A percentile compares a stretch with the other conserved stretches of the same genome.
Evolutionary conservation across 2,329 filamentous ascomycete genomes (phyloP).

Genomic region (Truncatella angustata): DNA sequence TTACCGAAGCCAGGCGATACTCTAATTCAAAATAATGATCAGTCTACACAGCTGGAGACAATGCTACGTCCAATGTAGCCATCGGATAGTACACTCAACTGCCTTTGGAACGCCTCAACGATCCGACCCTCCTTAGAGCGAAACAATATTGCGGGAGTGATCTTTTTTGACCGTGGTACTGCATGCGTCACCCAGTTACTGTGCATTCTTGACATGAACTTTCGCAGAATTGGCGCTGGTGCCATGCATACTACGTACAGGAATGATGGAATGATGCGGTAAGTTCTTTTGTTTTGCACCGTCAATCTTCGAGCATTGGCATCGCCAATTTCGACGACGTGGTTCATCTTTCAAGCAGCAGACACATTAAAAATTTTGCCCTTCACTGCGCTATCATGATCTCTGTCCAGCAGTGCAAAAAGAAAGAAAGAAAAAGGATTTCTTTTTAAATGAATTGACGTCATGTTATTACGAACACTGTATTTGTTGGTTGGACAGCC

Average conservation of each 20-base stretch:
- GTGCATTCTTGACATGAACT: conserved; percentile 1
- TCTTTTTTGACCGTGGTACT: background rate
- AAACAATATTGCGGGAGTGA: background rate
- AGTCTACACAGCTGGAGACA: no score
- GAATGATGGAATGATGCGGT: no score
- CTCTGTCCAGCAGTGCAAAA: background rate
- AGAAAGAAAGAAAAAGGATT: background rate
- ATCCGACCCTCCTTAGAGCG: conserved; percentile 2
- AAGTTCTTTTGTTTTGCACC: no score
- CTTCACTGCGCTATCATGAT: background rate
- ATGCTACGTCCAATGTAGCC: background rate
- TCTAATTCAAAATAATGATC: no score
- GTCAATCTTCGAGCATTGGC: background rate
- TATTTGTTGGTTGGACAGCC: no score
- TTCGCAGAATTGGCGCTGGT: no score
- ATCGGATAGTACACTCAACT: background rate
- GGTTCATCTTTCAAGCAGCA: no score
- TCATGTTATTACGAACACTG: no score
- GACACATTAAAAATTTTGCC: no score
- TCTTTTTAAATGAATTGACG: no score
- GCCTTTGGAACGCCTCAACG: background rate
- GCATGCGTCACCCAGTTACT: conserved; percentile 7
- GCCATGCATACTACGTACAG: no score
- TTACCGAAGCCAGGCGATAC: no score
- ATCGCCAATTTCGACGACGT: background rate